Evolutionary conservation across 768 basidiomycete genomes (phyloP), one percentile per base, ranked within the genome.

Genomic region (Porphyrellus cyaneotinctus): DNA sequence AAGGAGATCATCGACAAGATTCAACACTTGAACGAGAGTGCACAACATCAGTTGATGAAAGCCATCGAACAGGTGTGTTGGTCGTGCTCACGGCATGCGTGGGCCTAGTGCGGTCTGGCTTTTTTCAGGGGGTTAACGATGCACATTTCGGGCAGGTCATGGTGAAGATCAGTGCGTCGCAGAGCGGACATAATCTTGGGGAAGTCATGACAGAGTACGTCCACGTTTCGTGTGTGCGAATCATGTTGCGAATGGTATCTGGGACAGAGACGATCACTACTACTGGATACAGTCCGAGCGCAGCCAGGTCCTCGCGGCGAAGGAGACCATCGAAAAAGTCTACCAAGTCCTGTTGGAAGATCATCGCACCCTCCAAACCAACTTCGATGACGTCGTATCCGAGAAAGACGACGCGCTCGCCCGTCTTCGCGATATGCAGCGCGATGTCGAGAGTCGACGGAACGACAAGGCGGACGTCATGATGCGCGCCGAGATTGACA

Each of bases 41-140:
- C 93, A 64, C 94, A 97, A 72, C 89, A 92, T 66, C 78, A 83
- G 63, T 73, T 97, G 48, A 97, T 97, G 95, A 87, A 81, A 70
- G 88, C 91, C 36, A 95, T 97, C 53, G 94, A 97, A 70, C 88
- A 91, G 78, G 93, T 91, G 53, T 48, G 79, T 68, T 33, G 35
- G n/a, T n/a, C 35, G 35, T 26, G 20, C 14, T 49, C 54, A 18
- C 41, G n/a, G 15, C n/a, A n/a, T n/a, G n/a, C 32, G 35, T 43
- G 23, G 43, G 1, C 7, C 7, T 32, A 24, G 35, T 37, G 41
- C n/a, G 38, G 32, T 35, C 32, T 23, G 22, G 32, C 9, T 35
- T 30, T 23, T 20, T 22, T 54, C 52, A 52, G 44, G 37, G 35
- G 18, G 32, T 43, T 3, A 11, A 50, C 23, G 45, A 47, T 20